These are phyloP conservation scores for Penicillium digitatum DNA, from an alignment of 2,329 filamentous ascomycete species.

Conservation along the genomic window DNA sequence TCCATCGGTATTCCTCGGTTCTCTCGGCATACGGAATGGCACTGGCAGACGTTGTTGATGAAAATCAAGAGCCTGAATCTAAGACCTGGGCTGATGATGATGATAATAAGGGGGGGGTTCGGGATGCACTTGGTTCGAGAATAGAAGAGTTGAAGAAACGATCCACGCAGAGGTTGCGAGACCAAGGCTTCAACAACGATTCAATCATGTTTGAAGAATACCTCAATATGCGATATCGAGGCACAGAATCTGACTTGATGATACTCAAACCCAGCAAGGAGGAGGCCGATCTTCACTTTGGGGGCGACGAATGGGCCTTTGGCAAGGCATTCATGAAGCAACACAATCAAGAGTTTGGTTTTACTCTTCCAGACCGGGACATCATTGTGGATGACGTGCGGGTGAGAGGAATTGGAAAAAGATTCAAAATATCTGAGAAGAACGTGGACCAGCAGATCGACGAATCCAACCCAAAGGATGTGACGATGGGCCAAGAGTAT, in stretches of 20 bases:
- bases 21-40: constrained; percentile 91
- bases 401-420: constrained; percentile 83
- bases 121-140: constrained; percentile 63
- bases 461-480: constrained; percentile 48
- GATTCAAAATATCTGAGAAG: constrained; percentile 69
- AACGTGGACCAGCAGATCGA: constrained; percentile 57
- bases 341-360: constrained; percentile 89
- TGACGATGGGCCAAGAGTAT: constrained; percentile 55
- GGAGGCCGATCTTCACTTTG: constrained; percentile 47
- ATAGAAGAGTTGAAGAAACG: constrained; percentile 77
- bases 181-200: constrained; percentile 72
- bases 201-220: constrained; percentile 86
- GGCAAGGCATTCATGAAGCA: constrained; percentile 79
- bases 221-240: constrained; percentile 65
- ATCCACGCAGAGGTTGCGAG: constrained; percentile 61
- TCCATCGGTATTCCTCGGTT: constrained; percentile 84
- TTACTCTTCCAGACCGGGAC: constrained; percentile 77
- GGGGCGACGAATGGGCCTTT: constrained; percentile 72
- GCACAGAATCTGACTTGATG: constrained; percentile 37
- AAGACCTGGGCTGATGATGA: constrained; percentile 56
- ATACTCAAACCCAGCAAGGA: constrained; percentile 22
- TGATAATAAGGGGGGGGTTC: constrained; percentile 43
- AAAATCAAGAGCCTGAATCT: constrained; percentile 68
- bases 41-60: constrained; percentile 70
- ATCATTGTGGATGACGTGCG: constrained; percentile 89